Conservation (phyloP, 441 rosid genomes). For the Pelargonium myrrhifolium region DNA sequence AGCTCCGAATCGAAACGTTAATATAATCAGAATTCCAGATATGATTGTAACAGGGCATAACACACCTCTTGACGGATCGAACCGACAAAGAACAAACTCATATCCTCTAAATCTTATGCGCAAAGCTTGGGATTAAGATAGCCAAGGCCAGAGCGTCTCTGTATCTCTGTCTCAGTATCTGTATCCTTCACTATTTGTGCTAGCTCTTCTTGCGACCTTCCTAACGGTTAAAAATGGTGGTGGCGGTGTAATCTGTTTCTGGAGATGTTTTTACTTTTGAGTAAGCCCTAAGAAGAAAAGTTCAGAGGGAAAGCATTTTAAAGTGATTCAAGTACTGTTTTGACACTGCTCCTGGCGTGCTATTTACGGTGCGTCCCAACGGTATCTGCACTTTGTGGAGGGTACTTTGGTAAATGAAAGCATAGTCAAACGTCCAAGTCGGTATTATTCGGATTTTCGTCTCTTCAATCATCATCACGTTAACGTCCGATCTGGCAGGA, state of each 20-base stretch:
- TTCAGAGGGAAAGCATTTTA: too few species aligned
- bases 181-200: not conserved
- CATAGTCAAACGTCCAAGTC: too few species aligned
- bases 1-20: not conserved
- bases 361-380: too few species aligned
- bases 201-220: not conserved
- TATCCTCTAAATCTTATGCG: not conserved
- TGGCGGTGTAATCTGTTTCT: not conserved
- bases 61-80: not conserved
- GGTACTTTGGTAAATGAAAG: too few species aligned
- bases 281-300: too few species aligned
- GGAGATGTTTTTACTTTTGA: not conserved
- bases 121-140: not conserved
- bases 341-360: too few species aligned
- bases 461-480: too few species aligned
- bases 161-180: not conserved
- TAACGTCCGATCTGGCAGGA: too few species aligned
- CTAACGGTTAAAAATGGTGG: not conserved
- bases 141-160: not conserved
- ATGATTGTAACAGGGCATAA: not conserved
- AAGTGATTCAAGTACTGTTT: too few species aligned
- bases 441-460: too few species aligned
- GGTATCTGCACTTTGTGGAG: too few species aligned
- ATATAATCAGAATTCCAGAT: not conserved
- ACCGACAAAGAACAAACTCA: not conserved